Conservation (phyloP, 805 yeast species). For the Candida sonorensis region DNA sequence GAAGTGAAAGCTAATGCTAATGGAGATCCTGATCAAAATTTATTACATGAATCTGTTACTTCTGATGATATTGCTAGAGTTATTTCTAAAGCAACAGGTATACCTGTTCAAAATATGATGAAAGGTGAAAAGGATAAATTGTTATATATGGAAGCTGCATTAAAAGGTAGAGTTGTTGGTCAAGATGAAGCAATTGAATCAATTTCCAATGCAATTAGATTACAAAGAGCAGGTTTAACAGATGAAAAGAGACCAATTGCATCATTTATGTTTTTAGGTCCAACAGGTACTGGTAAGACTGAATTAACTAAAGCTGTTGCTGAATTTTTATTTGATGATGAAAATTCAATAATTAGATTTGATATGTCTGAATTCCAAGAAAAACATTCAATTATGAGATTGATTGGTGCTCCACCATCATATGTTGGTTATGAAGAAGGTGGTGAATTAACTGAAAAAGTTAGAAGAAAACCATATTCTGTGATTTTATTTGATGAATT, state of each 20-base stretch:
- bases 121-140: conserved; percentile 92
- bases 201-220: conserved; percentile 87
- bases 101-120: conserved; percentile 84
- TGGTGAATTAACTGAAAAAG: conserved; percentile 96
- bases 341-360: conserved; percentile 78
- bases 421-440: conserved; percentile 94
- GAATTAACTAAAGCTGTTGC: conserved; percentile 91
- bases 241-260: conserved; percentile 94
- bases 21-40: conserved; percentile 20
- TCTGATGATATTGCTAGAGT: conserved; percentile 92
- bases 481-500: conserved; percentile 93
- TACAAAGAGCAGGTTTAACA: conserved; percentile 95
- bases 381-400: conserved; percentile 80
- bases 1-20: conserved; percentile 26
- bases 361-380: conserved; percentile 99
- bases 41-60: conserved; percentile 87
- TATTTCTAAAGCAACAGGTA: conserved; percentile 91
- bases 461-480: conserved; percentile 89
- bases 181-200: conserved; percentile 93
- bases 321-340: conserved; percentile 85
- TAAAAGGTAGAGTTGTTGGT: conserved; percentile 79
- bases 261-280: conserved; percentile 93
- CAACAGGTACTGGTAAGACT: conserved; percentile 98
- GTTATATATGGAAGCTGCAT: conserved; percentile 75
- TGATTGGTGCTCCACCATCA: conserved; percentile 98